These are phyloP conservation scores for Botryococcus braunii DNA, from an alignment of 163 green algal species.

Conservation along the genomic window DNA sequence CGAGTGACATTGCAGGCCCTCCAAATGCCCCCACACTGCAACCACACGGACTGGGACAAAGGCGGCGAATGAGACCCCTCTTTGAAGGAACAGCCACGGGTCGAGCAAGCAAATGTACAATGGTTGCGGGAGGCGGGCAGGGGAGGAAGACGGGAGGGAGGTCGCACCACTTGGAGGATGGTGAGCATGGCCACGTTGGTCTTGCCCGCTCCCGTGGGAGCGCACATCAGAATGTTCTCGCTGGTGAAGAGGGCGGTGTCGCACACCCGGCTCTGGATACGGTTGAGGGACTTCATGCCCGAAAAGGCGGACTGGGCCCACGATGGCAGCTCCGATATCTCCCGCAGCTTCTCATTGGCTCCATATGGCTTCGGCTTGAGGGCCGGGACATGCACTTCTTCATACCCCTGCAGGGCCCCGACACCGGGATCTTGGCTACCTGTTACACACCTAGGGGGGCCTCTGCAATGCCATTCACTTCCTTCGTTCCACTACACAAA, in stretches of 20 bases:
- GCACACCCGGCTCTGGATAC: conserved; percentile 75
- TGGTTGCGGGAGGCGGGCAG: too few relatives aligned
- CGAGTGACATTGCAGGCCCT: too few relatives aligned
- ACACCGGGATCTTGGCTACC: not conserved
- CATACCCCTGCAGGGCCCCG: conserved; percentile 59
- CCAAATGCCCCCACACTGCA: too few relatives aligned
- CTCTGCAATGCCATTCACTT: too few relatives aligned
- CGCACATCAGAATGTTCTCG: conserved; percentile 93
- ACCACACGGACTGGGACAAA: too few relatives aligned
- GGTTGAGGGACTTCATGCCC: conserved; percentile 79
- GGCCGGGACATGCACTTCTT: conserved; percentile 94
- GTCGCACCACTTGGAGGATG: conserved; percentile 75
- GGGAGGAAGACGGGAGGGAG: too few relatives aligned
- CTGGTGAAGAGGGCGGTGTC: conserved; percentile 68
- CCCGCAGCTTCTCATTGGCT: conserved; percentile 68
- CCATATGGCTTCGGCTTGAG: conserved; percentile 82
- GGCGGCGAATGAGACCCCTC: too few relatives aligned
- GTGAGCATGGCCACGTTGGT: conserved; percentile 96
- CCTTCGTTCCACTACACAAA: too few relatives aligned
- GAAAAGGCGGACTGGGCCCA: conserved; percentile 83
- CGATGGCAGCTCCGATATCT: conserved; percentile 76
- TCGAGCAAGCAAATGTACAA: too few relatives aligned
- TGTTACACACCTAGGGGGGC: not conserved
- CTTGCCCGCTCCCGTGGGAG: conserved; percentile 89
- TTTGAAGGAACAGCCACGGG: too few relatives aligned